Conservation (phyloP, 2,329 filamentous ascomycete genomes). For the Beauveria medogensis region DNA sequence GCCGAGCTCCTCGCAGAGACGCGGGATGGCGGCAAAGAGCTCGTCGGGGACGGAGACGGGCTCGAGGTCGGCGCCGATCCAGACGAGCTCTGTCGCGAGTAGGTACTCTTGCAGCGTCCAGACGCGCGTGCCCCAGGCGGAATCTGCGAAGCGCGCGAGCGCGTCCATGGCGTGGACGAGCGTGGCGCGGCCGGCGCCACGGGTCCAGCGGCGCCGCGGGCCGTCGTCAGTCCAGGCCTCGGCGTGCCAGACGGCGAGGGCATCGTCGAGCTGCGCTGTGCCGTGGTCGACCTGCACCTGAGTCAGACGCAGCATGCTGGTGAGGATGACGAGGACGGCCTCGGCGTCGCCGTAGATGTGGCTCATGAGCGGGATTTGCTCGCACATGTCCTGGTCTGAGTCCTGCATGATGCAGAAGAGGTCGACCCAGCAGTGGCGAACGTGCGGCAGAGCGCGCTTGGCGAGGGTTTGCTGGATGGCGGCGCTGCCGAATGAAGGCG, state of each 20-base stretch:
- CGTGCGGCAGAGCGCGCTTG: neutral
- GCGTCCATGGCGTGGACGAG: neutral
- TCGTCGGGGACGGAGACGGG: neutral
- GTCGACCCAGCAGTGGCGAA: constrained; percentile 2
- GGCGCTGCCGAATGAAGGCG: neutral
- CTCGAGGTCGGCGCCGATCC: constrained; percentile 2
- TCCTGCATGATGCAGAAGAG: constrained; percentile 4
- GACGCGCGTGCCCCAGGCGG: neutral
- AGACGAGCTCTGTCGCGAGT: neutral
- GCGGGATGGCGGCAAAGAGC: constrained; percentile 1
- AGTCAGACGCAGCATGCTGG: neutral
- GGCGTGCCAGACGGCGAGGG: neutral
- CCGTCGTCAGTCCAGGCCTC: neutral
- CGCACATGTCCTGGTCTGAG: constrained; percentile 1
- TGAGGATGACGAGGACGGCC: neutral
- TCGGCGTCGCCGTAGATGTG: neutral
- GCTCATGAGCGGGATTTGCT: constrained; percentile 3
- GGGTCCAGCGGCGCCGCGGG: neutral
- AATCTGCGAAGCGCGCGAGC: neutral
- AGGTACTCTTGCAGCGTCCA: constrained; percentile 5
- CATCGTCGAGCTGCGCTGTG: neutral
- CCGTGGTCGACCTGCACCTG: neutral
- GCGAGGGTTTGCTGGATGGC: neutral
- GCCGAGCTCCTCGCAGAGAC: neutral
- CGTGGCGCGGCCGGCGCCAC: neutral